Evolutionary conservation across 805 yeast genomes (phyloP), one percentile per base, ranked within the genome.

Genomic region (Starmerella floris): DNA sequence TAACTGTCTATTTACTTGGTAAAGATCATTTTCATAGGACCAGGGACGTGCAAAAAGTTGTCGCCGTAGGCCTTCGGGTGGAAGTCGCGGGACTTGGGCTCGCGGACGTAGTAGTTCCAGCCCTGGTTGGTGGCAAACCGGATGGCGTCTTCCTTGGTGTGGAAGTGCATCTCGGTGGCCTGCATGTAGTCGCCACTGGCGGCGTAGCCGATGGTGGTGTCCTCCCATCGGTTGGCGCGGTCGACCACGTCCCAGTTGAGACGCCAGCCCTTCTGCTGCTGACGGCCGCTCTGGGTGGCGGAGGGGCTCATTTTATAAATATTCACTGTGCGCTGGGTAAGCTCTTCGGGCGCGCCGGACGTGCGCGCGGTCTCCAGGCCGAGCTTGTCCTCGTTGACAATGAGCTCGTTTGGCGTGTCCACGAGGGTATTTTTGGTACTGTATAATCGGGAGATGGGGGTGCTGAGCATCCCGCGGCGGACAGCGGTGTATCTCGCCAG

Each of bases 191-290:
- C 94, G 30, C 81, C 74, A 35, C 80, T 68, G 36, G 82, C 73
- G 56, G 81, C 87, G 67, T 81, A 83, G 22, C 94, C 94, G 62
- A 83, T 83, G 58, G 83, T 67, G 59, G 81, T 88, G 62, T 83
- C 83, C 59, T 83, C 94, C 94, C 94, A 83, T 59, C 91, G 68
- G 66, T 83, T 76, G 20, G 80, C 83, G 56, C 77, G 74, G 35
- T 76, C 76, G 43, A 78, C 64, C 33, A 82, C 72, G 57, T 83
- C 94, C 88, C 91, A 83, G 62, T 83, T 93, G 43, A 83, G 57
- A 55, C 74, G 76, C 94, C 94, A 83, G 40, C 58, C 56, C 50
- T 55, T 52, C 41, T 67, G 59, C 35, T 60, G 60, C 37, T 44
- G 53, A 17, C 54, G 55, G 11, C 87, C 83, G 28, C 83, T 74